Evolutionary conservation across 2,329 filamentous ascomycete species (phyloP).

Genomic region (Ophiocordyceps camponoti-floridani): DNA sequence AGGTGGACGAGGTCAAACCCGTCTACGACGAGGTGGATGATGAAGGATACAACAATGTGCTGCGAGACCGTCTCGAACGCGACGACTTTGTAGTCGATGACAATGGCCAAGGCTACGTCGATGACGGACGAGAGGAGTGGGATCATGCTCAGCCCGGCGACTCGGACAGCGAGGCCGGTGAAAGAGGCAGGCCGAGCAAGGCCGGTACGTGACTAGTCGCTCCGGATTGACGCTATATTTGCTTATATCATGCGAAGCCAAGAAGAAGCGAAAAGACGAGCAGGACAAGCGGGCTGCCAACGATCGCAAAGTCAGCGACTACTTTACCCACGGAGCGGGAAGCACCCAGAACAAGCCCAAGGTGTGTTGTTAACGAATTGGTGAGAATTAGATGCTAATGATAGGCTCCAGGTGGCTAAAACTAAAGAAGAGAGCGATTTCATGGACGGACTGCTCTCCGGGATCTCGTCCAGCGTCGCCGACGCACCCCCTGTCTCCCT

Average conservation of each 20-base stretch:
- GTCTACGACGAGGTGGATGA: constrained; percentile 96
- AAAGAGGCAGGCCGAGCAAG: constrained; percentile 31
- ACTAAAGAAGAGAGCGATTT: constrained; percentile 84
- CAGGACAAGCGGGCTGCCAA: constrained; percentile 71
- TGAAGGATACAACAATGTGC: constrained; percentile 91
- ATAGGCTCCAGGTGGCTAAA: constrained; percentile 39
- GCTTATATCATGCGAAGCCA: constrained; percentile 31
- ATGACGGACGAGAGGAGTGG: constrained; percentile 93
- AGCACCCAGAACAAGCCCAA: constrained; percentile 61
- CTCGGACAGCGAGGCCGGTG: constrained; percentile 49
- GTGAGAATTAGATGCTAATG: constrained; percentile 1
- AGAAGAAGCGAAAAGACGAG: constrained; percentile 77
- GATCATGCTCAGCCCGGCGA: constrained; percentile 51
- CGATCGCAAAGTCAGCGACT: constrained; percentile 84
- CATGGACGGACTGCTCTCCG: constrained; percentile 64
- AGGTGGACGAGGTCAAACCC: constrained; percentile 67
- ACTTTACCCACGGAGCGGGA: constrained; percentile 64
- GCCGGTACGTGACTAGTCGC: constrained; percentile 19
- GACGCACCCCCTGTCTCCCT: constrained; percentile 31
- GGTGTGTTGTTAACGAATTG: constrained; percentile 22
- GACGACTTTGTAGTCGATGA: constrained; percentile 99
- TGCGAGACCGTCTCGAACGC: constrained; percentile 71
- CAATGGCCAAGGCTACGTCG: constrained; percentile 90
- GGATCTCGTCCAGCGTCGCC: constrained; percentile 63
- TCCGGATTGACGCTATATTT: constrained; percentile 1